phyloP scores from a whole-genome alignment of 306 rosid genomes.

The Arachis stenosperma region DNA sequence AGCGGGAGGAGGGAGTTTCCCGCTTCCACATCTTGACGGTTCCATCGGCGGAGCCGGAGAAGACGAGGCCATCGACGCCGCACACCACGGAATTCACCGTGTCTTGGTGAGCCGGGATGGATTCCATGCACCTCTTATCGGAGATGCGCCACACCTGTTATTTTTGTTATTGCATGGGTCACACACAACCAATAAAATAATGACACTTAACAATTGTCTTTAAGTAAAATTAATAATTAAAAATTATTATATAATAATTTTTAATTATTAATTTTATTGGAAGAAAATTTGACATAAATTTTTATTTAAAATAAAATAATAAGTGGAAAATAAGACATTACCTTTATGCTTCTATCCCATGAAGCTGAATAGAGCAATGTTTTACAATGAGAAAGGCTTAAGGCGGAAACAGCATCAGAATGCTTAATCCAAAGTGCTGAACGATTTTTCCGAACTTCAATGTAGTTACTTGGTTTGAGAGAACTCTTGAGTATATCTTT shows the following conservation, averaged over 20 bases:
- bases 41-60: slow-evolving; percentile 89
- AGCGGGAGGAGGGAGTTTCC: slow-evolving; percentile 36
- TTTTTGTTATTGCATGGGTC: too few species aligned
- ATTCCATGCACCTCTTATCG: slow-evolving; percentile 74
- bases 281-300: too few species aligned
- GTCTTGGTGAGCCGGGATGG: slow-evolving; percentile 74
- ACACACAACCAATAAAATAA: too few species aligned
- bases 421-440: slow-evolving; percentile 81
- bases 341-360: slow-evolving; percentile 82
- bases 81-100: slow-evolving; percentile 81
- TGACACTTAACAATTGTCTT: too few species aligned
- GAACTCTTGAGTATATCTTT: slow-evolving; percentile 86
- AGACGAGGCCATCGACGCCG: slow-evolving; percentile 47
- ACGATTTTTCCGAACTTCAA: slow-evolving; percentile 58
- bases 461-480: slow-evolving; percentile 74
- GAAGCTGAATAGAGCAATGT: slow-evolving; percentile 68
- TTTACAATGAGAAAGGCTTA: slow-evolving; percentile 59
- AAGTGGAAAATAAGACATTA: neutral
- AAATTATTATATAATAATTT: too few species aligned
- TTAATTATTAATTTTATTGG: too few species aligned
- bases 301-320: too few species aligned
- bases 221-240: too few species aligned
- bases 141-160: slow-evolving; percentile 59
- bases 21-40: slow-evolving; percentile 78
- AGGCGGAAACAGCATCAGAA: slow-evolving; percentile 83